Percentiles rank a stretch among this genome's conserved stretches.
Evolutionary conservation across 129 eudicot genomes (phyloP).

Genomic region (Tagetes erecta): DNA sequence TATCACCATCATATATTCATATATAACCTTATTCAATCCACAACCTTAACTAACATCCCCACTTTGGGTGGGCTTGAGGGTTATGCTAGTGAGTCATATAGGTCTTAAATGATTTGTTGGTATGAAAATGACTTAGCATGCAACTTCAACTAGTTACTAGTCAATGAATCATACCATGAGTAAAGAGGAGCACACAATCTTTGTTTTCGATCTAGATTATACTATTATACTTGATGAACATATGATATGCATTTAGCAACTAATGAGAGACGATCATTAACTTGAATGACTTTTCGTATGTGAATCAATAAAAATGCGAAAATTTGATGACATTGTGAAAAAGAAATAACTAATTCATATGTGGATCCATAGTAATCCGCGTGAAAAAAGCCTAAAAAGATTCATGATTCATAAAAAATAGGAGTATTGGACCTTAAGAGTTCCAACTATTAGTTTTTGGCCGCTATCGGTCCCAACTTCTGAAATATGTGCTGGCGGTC

Average conservation of each 20-base stretch:
- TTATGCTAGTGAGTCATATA: background rate
- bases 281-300: background rate
- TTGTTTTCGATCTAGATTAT: background rate
- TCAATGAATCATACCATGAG: conserved; percentile 12
- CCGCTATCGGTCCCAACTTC: too few species aligned
- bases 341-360: too few species aligned
- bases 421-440: too few species aligned
- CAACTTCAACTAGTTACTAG: conserved; percentile 1
- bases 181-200: background rate
- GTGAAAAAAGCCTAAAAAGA: too few species aligned
- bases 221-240: background rate
- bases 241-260: background rate
- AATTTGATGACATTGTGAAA: too few species aligned
- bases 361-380: too few species aligned
- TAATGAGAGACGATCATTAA: background rate
- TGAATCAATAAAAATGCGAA: too few species aligned
- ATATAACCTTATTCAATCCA: conserved; percentile 5
- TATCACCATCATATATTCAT: conserved; percentile 18
- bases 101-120: background rate
- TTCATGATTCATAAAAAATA: too few species aligned
- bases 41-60: conserved; percentile 29
- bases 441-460: too few species aligned
- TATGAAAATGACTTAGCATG: conserved; percentile 12
- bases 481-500: too few species aligned
- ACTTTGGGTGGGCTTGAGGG: background rate